Percentiles rank a stretch among this genome's conserved stretches.
Evolutionary conservation across 352 stramenopile species (phyloP).

Genomic region (Pythium sp.): DNA sequence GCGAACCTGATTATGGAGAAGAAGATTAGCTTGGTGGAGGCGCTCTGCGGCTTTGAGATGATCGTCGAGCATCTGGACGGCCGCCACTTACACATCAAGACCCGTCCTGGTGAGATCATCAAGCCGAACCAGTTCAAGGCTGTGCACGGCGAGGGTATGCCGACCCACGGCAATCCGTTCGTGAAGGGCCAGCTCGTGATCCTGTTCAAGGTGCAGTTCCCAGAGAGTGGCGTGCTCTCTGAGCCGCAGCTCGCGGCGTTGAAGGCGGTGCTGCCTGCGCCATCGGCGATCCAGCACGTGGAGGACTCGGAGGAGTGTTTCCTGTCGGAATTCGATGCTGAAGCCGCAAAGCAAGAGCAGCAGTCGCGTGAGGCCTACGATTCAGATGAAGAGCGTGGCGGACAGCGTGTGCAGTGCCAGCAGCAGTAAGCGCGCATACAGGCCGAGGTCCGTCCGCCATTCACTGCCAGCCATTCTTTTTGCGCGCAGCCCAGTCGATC

Average conservation of each 20-base stretch:
- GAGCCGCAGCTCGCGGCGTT: conserved; percentile 82
- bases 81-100: conserved; percentile 91
- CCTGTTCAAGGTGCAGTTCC: conserved; percentile 97
- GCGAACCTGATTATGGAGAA: conserved; percentile 96
- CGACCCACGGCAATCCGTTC: conserved; percentile 96
- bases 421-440: conserved; percentile 65
- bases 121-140: conserved; percentile 92
- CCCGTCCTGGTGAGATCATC: conserved; percentile 91
- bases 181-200: conserved; percentile 98
- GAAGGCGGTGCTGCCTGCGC: conserved; percentile 53
- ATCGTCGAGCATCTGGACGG: conserved; percentile 93
- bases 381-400: conserved; percentile 92
- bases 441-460: not conserved
- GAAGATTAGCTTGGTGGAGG: conserved; percentile 94
- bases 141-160: conserved; percentile 97
- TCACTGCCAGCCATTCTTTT: not conserved
- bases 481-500: not conserved
- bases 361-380: conserved; percentile 80
- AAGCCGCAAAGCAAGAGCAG: conserved; percentile 82
- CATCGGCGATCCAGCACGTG: conserved; percentile 42
- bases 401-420: conserved; percentile 87
- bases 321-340: conserved; percentile 92
- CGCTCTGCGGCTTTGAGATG: conserved; percentile 89
- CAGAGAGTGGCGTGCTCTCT: conserved; percentile 84
- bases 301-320: conserved; percentile 77